Evolutionary conservation across 345 rosid genomes (phyloP), one percentile per base, ranked within the genome.

Genomic region (Populus ilicifolia): DNA sequence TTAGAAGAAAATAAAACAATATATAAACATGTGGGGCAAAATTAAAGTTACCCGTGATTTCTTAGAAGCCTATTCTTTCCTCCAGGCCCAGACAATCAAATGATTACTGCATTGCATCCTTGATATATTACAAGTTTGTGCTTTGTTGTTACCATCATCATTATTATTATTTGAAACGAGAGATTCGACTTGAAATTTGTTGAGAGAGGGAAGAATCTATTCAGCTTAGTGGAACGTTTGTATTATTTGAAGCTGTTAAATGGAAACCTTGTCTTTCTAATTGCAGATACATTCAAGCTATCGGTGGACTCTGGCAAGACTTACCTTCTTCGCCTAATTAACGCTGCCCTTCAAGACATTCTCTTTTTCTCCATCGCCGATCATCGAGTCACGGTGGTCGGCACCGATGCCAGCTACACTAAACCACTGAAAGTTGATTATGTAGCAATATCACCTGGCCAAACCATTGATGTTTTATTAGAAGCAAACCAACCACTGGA

Each of bases 381-480:
- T 10, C 89, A 87, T 69, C 77, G 39, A 21, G 54, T 87, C 50
- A 83, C 80, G 8, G 79, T 87, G 0, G 87, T 87, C 0, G 86
- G 86, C 20, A 71, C 52, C 36, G 89, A 87, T 48, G 87, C 72
- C 4, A 44, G 69, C 7, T 79, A 79, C 66, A 46, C 41, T 0
- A 39, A 79, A 23, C 79, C 79, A 18, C 2, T 80, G 12, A 71
- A 5, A 7, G 35, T 64, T 5, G 50, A 70, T 50, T 89, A 84
- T 79, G 11, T 90, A 11, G 30, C 80, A 59, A 89, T 92, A 38
- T 67, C 92, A 2, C 92, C 94, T 0, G 92, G 92, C 6, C 89
- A 91, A 83, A 81, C 91, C 50, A 82, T 85, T 46, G 94, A 91
- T 75, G 70, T 75, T 18, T 75, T 91, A 63, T 35, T 91, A 21